Percentiles rank a stretch among this genome's conserved stretches.
These are phyloP conservation scores for Leccinum arenicola DNA, from an alignment of 768 basidiomycete species.

Conservation along the genomic window DNA sequence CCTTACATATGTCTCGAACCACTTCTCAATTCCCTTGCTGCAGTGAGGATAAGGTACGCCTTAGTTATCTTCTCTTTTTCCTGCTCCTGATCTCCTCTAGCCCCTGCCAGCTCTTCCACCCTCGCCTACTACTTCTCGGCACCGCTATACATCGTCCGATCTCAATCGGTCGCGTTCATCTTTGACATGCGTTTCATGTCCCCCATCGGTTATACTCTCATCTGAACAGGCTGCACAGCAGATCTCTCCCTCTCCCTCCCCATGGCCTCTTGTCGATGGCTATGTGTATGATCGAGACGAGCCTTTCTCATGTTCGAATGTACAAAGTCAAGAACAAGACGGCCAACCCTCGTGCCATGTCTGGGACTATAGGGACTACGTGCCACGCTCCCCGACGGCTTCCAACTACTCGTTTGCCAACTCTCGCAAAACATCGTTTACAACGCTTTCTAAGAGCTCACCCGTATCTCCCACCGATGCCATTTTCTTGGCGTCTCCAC, in stretches of 20 bases:
- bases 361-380: slow-evolving; percentile 25
- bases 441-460: slow-evolving; percentile 20
- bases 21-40: not conserved
- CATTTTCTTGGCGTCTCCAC: slow-evolving; percentile 17
- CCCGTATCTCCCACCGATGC: slow-evolving; percentile 20
- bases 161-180: slow-evolving; percentile 26
- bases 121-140: slow-evolving; percentile 23
- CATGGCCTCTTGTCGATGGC: slow-evolving; percentile 14
- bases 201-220: slow-evolving; percentile 31
- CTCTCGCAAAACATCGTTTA: slow-evolving; percentile 26
- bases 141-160: slow-evolving; percentile 23
- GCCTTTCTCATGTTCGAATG: not conserved
- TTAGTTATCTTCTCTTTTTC: too few species aligned
- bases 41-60: slow-evolving; percentile 11
- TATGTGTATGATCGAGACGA: slow-evolving; percentile 11
- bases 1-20: slow-evolving; percentile 17
- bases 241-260: slow-evolving; percentile 16
- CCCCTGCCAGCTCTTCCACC: slow-evolving; percentile 23
- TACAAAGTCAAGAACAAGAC: slow-evolving; percentile 11
- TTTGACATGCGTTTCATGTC: slow-evolving; percentile 27
- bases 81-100: slow-evolving; percentile 6
- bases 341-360: slow-evolving; percentile 6
- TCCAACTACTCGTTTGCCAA: slow-evolving; percentile 27
- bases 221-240: slow-evolving; percentile 30
- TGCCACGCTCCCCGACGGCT: slow-evolving; percentile 25